A percentile compares a stretch with the other conserved stretches of the same genome.
Conservation (phyloP, 192 early-diverging fungal species). For the Fimicolochytrium jonesii region DNA sequence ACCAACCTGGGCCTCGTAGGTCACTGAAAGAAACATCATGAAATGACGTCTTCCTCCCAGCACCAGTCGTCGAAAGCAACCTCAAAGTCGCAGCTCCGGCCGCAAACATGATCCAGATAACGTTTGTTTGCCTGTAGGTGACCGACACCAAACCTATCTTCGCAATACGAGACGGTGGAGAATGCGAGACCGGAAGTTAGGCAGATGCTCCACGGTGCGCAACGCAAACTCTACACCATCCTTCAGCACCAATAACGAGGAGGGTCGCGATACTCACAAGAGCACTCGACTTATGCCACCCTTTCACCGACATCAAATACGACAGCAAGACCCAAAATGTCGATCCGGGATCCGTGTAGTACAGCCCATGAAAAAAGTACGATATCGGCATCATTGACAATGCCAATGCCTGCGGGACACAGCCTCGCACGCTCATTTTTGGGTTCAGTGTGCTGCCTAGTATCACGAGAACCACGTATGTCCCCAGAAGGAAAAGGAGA, state of each 20-base stretch:
- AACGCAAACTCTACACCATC: neutral
- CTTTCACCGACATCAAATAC: constrained; percentile 52
- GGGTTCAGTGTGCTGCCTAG: constrained; percentile 16
- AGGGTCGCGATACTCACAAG: constrained; percentile 40
- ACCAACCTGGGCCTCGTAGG: no score
- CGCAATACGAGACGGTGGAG: neutral
- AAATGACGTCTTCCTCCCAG: no score
- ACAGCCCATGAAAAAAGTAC: constrained; percentile 84
- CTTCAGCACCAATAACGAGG: neutral
- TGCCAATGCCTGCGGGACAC: constrained; percentile 12
- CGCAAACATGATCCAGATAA: constrained; percentile 78
- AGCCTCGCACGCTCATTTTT: neutral
- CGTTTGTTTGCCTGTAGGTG: constrained; percentile 88
- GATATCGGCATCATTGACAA: constrained; percentile 70
- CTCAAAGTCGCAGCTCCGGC: constrained; percentile 29
- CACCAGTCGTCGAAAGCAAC: constrained; percentile 14
- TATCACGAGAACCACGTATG: constrained; percentile 14
- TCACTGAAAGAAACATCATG: no score
- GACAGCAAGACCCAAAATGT: constrained; percentile 71
- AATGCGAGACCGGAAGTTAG: neutral
- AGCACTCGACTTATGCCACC: constrained; percentile 49
- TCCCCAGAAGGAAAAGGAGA: constrained; percentile 46
- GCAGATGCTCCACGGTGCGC: neutral
- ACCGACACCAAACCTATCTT: constrained; percentile 33
- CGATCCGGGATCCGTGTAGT: constrained; percentile 90